Evolutionary conservation across 768 basidiomycete genomes (phyloP).

Genomic region (Plicaturopsis crispa): DNA sequence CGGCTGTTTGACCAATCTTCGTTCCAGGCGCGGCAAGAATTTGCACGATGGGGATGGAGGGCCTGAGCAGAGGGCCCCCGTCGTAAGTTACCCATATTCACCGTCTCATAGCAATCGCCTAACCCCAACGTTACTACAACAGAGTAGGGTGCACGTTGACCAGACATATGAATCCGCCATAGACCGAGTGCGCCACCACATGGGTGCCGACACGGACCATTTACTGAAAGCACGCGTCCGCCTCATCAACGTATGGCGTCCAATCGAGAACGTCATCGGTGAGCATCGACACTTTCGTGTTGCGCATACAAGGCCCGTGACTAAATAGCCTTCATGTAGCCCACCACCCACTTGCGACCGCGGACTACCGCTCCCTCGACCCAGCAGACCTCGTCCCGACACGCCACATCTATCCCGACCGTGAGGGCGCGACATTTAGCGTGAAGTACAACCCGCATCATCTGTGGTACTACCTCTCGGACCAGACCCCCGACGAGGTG

Average conservation of each 20-base stretch:
- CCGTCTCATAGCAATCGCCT: background rate
- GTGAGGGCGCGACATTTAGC: conserved; percentile 25
- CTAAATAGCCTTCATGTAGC: conserved; percentile 16
- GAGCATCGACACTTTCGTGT: background rate
- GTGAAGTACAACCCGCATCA: conserved; percentile 27
- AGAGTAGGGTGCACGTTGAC: conserved; percentile 37
- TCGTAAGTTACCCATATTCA: conserved; percentile 21
- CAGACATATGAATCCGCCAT: conserved; percentile 30
- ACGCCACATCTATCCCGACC: conserved; percentile 25
- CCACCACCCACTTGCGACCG: conserved; percentile 32
- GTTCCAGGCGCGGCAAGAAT: background rate
- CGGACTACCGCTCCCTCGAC: conserved; percentile 32
- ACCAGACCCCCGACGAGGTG: conserved; percentile 34
- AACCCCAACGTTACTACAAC: background rate
- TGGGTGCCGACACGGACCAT: conserved; percentile 31
- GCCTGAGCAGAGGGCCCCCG: conserved; percentile 23
- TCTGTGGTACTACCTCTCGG: conserved; percentile 30
- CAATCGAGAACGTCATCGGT: background rate
- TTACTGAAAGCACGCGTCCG: conserved; percentile 32
- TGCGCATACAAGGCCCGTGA: background rate
- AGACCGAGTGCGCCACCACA: conserved; percentile 29
- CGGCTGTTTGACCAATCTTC: too few species aligned
- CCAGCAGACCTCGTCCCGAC: conserved; percentile 28
- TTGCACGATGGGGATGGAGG: conserved; percentile 5
- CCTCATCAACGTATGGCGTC: conserved; percentile 41